Percentiles rank a stretch among this genome's conserved stretches.
phyloP scores from a whole-genome alignment of 2,329 filamentous ascomycete genomes.

The Beauveria sp. region DNA sequence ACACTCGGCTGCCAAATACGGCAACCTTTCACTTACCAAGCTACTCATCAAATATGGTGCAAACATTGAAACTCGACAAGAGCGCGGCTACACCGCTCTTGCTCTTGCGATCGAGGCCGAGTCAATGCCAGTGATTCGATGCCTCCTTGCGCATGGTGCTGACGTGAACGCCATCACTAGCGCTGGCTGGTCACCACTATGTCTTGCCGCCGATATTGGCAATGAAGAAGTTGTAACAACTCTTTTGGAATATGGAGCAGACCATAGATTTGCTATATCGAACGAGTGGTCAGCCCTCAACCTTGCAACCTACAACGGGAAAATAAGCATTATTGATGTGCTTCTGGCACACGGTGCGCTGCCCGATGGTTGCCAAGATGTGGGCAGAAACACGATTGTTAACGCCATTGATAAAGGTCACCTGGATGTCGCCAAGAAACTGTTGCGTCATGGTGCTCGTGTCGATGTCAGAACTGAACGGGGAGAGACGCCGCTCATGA shows the following conservation, averaged over 20 bases:
- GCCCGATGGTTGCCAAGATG: background rate
- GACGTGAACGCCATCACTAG: slow-evolving; percentile 19
- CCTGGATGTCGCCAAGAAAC: background rate
- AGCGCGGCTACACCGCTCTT: slow-evolving; percentile 13
- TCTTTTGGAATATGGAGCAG: slow-evolving; percentile 19
- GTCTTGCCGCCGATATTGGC: slow-evolving; percentile 20
- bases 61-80: background rate
- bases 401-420: slow-evolving; percentile 15
- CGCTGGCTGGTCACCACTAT: slow-evolving; percentile 17
- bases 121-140: background rate
- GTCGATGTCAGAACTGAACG: background rate
- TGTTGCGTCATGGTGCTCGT: background rate
- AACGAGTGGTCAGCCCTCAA: slow-evolving; percentile 17
- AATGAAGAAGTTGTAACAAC: slow-evolving; percentile 2
- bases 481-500: slow-evolving; percentile 8
- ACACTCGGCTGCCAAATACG: slow-evolving; percentile 13
- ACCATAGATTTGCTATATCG: slow-evolving; percentile 18
- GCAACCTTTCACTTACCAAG: slow-evolving; percentile 4
- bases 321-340: background rate
- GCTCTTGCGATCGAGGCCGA: slow-evolving; percentile 9
- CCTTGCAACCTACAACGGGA: slow-evolving; percentile 19
- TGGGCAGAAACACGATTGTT: background rate
- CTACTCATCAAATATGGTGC: slow-evolving; percentile 11
- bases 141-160: slow-evolving; percentile 18
- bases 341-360: background rate